These are phyloP conservation scores for Erysimum cheiri DNA, from an alignment of 441 rosid genomes.

Conservation along the genomic window DNA sequence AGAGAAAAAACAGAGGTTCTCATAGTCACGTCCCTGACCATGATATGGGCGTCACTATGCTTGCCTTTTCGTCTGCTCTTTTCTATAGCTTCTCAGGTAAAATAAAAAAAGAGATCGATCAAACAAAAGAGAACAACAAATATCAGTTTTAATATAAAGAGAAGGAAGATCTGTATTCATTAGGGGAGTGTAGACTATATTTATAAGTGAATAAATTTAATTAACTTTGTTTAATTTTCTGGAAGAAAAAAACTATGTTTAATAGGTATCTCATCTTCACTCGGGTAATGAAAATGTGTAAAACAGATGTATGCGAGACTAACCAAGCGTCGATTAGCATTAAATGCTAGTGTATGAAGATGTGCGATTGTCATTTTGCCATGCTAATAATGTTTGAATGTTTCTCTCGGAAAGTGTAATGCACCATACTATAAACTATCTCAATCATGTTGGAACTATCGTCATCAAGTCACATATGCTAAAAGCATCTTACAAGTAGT, in stretches of 20 bases:
- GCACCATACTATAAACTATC: not conserved
- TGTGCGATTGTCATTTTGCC: too few species aligned
- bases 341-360: too few species aligned
- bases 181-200: too few species aligned
- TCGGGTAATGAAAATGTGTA: not conserved
- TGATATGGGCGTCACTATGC: conserved; percentile 41
- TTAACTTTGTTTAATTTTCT: too few species aligned
- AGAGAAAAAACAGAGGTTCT: conserved; percentile 5
- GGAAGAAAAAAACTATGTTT: too few species aligned
- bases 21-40: conserved; percentile 32
- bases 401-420: not conserved
- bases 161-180: too few species aligned
- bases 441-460: not conserved
- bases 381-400: too few species aligned
- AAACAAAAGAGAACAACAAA: not conserved
- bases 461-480: not conserved
- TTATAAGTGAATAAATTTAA: too few species aligned
- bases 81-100: conserved; percentile 1
- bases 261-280: not conserved
- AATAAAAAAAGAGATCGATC: not conserved
- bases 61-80: conserved; percentile 33
- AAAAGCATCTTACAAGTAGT: not conserved
- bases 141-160: not conserved
- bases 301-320: not conserved
- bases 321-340: not conserved